Base-by-base conservation (phyloP, 352 stramenopile species). In the Phytophthora lateralis region DNA sequence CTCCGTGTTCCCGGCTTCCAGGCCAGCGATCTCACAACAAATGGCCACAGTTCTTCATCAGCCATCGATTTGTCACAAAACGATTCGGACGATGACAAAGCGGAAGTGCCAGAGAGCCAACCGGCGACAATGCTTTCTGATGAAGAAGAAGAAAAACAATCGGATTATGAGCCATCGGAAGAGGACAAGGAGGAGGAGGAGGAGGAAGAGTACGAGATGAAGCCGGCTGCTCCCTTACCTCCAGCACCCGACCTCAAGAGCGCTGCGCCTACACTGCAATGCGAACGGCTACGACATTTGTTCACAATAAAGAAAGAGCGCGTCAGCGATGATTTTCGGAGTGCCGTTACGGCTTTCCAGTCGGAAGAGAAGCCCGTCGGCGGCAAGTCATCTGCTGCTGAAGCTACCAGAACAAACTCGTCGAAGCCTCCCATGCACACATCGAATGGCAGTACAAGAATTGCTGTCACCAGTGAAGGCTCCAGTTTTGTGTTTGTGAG, bases 401-500 rank as follows among this genome's bases (percentile, higher is more conserved):
- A 38, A 60, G 50, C 27, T 27, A 8, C 17, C 27, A 53, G 44
- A 34, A 51, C 18, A n/a, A 64, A 18, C 7, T 49, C 44, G 32
- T 18, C 52, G 12, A 68, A 56, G 27, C 50, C 66, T 45, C 53
- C 72, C 12, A 18, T 63, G 14, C 45, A 62, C 29, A 53, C 71
- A 18, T 63, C 41, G 24, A 74, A 42, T 9, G 47, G 37, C 39
- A 67, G 30, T 4, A 11, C 32, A 14, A 63, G 41, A 30, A 4
- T 4, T 15, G 26, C 24, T 2, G 18, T 30, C 15, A 65, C 32
- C 5, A 58, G 12, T 24, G 44, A 57, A 20, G n/a, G n/a, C 4
- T 50, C 47, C 1, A n/a, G 17, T 41, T 85, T 82, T 47, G 80
- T 90, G 38, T 76, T 90, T 48, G 69, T 90, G 3, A 79, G 73